A percentile compares a stretch with the other conserved stretches of the same genome.
phyloP scores from a whole-genome alignment of 768 basidiomycete species.

The Tubosaeta sp. region DNA sequence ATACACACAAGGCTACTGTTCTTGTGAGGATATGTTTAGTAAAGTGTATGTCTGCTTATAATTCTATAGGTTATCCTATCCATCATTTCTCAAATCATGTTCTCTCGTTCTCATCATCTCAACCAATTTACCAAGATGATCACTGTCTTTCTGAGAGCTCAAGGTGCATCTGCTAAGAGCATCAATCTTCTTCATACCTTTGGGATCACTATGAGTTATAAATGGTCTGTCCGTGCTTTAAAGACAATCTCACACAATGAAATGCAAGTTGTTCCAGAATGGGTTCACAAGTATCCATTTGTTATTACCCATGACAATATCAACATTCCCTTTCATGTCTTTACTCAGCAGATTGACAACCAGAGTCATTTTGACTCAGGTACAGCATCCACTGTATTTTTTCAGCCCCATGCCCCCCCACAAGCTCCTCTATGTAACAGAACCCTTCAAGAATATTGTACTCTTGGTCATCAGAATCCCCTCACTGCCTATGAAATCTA shows the following conservation, averaged over 20 bases:
- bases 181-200: conserved; percentile 36
- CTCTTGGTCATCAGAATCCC: conserved; percentile 19
- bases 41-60: too few species aligned
- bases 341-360: conserved; percentile 36
- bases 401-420: conserved; percentile 22
- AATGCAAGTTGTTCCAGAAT: not conserved
- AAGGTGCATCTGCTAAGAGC: conserved; percentile 34
- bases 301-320: not conserved
- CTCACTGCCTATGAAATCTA: conserved; percentile 21
- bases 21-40: too few species aligned
- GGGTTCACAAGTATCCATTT: conserved; percentile 20
- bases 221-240: conserved; percentile 25
- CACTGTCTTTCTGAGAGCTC: conserved; percentile 35
- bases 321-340: conserved; percentile 28
- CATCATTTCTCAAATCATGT: conserved; percentile 27
- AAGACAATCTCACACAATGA: conserved; percentile 3
- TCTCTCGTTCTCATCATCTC: conserved; percentile 24
- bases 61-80: conserved; percentile 20
- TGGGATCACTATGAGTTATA: conserved; percentile 38
- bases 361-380: conserved; percentile 35
- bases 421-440: conserved; percentile 16
- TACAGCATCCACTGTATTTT: conserved; percentile 31
- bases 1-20: too few species aligned
- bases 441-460: conserved; percentile 17
- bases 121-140: conserved; percentile 28